These are phyloP conservation scores for Scytalidium lignicola DNA, from an alignment of 2,329 filamentous ascomycete genomes.

Conservation along the genomic window DNA sequence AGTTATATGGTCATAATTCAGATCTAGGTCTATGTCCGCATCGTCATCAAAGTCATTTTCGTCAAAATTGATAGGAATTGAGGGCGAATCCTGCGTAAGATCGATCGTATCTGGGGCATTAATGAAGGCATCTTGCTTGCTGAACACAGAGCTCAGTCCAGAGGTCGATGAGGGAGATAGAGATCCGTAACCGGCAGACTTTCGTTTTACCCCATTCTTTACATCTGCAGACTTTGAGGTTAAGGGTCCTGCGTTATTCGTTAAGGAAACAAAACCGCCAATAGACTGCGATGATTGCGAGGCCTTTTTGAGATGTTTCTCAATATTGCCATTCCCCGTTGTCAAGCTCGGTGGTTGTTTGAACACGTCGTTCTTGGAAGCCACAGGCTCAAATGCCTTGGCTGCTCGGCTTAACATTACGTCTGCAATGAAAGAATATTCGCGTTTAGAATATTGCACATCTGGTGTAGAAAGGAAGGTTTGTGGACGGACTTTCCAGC, in stretches of 20 bases:
- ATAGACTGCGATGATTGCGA: conserved; percentile 31
- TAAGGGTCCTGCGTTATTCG: conserved; percentile 13
- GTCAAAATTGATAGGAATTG: conserved; percentile 50
- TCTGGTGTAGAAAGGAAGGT: conserved; percentile 9
- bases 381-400: conserved; percentile 14
- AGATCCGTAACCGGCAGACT: conserved; percentile 4
- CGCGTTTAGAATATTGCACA: conserved; percentile 11
- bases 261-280: conserved; percentile 30
- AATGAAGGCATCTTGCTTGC: conserved; percentile 44
- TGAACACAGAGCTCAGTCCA: conserved; percentile 38
- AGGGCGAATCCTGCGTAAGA: conserved; percentile 24
- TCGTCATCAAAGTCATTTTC: conserved; percentile 89
- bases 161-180: conserved; percentile 18
- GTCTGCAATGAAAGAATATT: conserved; percentile 25
- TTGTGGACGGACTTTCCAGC: conserved; percentile 19
- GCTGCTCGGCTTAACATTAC: conserved; percentile 29
- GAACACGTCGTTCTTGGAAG: conserved; percentile 21
- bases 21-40: conserved; percentile 65
- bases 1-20: conserved; percentile 36
- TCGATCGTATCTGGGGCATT: conserved; percentile 34
- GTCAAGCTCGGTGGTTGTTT: conserved; percentile 56
- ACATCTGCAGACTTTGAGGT: conserved; percentile 19
- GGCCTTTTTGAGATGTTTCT: conserved; percentile 44
- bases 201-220: conserved; percentile 8
- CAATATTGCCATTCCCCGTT: conserved; percentile 39